Evolutionary conservation across 495 filamentous ascomycete species (phyloP).

Genomic region (Sordaria brevicollis): DNA sequence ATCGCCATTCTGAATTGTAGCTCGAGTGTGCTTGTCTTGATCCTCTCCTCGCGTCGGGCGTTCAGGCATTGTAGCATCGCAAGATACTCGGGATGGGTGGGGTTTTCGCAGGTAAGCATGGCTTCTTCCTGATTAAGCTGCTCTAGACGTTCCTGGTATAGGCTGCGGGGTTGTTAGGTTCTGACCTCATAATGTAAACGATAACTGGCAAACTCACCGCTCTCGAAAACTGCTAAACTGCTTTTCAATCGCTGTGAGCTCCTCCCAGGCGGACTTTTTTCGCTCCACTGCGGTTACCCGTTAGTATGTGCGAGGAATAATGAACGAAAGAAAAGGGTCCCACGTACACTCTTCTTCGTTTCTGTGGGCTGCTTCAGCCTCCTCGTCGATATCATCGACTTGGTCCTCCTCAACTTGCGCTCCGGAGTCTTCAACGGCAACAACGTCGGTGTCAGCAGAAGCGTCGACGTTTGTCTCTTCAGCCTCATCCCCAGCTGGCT

Average conservation of each 20-base stretch:
- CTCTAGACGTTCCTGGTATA: constrained; percentile 78
- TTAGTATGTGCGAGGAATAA: constrained; percentile 26
- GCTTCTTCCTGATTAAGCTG: constrained; percentile 74
- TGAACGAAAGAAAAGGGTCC: background rate
- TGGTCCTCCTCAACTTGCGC: constrained; percentile 37
- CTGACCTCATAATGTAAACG: background rate
- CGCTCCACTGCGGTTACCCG: constrained; percentile 48
- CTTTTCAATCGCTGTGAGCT: constrained; percentile 65
- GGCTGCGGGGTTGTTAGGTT: constrained; percentile 38
- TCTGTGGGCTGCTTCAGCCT: constrained; percentile 42
- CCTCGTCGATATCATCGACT: constrained; percentile 40
- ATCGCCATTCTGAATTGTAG: constrained; percentile 61
- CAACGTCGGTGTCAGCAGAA: constrained; percentile 17
- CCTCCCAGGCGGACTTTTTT: constrained; percentile 72
- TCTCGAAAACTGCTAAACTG: constrained; percentile 79
- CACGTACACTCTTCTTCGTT: constrained; percentile 71
- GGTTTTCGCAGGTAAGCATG: constrained; percentile 62
- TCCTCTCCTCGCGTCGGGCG: constrained; percentile 66
- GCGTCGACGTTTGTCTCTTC: constrained; percentile 23
- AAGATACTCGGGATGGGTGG: constrained; percentile 80
- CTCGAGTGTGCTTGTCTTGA: constrained; percentile 61
- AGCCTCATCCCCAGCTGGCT: constrained; percentile 12
- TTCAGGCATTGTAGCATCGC: constrained; percentile 77
- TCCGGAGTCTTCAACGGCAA: constrained; percentile 24
- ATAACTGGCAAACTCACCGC: constrained; percentile 46